Evolutionary conservation across 2,329 filamentous ascomycete genomes (phyloP), one percentile per base, ranked within the genome.

Genomic region (Acarospora socialis): DNA sequence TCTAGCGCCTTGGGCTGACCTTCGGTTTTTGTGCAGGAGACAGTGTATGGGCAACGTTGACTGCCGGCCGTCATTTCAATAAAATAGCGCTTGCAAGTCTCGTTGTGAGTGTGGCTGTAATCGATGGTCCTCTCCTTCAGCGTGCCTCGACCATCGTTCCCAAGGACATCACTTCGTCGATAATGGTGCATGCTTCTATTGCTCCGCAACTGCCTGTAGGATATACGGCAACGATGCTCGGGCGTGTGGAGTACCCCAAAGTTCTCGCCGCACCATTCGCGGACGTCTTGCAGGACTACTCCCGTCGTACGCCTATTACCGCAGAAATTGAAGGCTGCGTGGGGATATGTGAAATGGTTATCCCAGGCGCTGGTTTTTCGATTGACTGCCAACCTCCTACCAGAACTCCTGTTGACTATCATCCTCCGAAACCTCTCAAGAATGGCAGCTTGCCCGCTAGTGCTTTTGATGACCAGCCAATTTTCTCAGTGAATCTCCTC

Each of bases 51-150:
- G 32, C 25, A 10, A 34, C 40, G 7, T n/a, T 33, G 12, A 26
- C 17, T 8, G 26, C 26, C 14, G 33, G 33, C 7, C 30, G 33
- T 13, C 33, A 41, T 24, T 15, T 41, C 26, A 33, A 39, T 20
- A 16, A 37, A 10, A 24, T 43, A 9, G 40, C 39, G 5, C 16
- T 41, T 2, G 36, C 36, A 8, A 22, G 36, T 20, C 35, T 43
- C 4, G 18, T 43, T 18, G 32, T 32, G 1, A 30, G 39, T 2
- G 6, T 42, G 6, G 26, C 21, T 6, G 31, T 28, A 4, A 29
- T 42, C 26, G 37, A 37, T 18, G 36, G 39, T 8, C 36, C 40
- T 17, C 33, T 43, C 4, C 29, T 43, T 6, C 39, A 43, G 20
- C 39, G 39, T 10, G 40, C 40, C 10, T 42, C 40, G n/a, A n/a